Conservation (phyloP, 2,329 filamentous ascomycete species). For the Teratosphaeria zuluensis region DNA sequence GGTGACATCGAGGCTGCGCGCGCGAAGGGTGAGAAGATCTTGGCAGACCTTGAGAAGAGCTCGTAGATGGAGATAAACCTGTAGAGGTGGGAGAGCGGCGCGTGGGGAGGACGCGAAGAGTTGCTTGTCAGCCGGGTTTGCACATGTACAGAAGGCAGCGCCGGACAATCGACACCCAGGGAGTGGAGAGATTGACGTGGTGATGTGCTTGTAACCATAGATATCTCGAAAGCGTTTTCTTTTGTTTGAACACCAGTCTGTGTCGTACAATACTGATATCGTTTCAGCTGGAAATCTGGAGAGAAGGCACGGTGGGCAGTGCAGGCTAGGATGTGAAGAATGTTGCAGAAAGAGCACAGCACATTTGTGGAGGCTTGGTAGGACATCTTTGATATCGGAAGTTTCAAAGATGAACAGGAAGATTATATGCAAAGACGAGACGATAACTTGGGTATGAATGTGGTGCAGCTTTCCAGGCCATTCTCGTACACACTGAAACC, state of each 20-base stretch:
- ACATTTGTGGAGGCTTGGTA: neutral
- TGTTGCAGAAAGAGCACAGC: neutral
- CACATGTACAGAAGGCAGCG: slow-evolving; percentile 6
- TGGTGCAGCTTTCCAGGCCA: too few relatives aligned
- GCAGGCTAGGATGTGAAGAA: neutral
- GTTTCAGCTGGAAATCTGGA: neutral
- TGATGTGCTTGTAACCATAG: slow-evolving; percentile 12
- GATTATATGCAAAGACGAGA: too few relatives aligned
- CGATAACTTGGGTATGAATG: too few relatives aligned
- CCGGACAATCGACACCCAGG: neutral
- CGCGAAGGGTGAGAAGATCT: slow-evolving; percentile 98
- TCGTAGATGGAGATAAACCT: slow-evolving; percentile 7
- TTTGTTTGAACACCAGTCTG: neutral
- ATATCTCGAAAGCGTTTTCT: slow-evolving; percentile 8
- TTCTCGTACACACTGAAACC: too few relatives aligned
- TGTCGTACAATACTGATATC: neutral
- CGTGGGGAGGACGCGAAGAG: neutral
- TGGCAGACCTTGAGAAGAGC: slow-evolving; percentile 70
- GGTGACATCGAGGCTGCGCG: slow-evolving; percentile 88
- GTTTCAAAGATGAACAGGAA: too few relatives aligned
- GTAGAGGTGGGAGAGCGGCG: neutral
- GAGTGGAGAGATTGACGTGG: neutral
- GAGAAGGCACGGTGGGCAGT: neutral
- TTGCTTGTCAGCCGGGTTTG: neutral
- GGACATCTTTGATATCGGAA: too few relatives aligned